phyloP scores from a whole-genome alignment of 495 filamentous ascomycete species.

The Extremus antarcticus region DNA sequence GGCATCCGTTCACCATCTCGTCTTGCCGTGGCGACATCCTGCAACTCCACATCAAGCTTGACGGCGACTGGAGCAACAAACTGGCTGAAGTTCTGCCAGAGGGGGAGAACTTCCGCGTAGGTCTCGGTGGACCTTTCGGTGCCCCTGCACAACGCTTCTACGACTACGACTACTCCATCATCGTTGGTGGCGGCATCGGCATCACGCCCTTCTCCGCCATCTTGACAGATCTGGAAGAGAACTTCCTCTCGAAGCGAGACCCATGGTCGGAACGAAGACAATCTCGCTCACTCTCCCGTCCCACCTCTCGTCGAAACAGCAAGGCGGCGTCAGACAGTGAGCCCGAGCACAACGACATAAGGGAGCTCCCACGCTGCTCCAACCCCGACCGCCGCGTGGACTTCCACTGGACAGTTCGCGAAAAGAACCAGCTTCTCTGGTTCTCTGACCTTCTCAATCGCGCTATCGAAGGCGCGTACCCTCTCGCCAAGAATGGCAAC shows the following conservation, averaged over 20 bases:
- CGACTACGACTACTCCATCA: conserved; percentile 29
- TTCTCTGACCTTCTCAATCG: conserved; percentile 33
- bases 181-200: conserved; percentile 33
- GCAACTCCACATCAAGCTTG: conserved; percentile 28
- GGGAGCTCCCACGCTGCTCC: background rate
- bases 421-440: conserved; percentile 33
- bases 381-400: conserved; percentile 27
- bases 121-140: conserved; percentile 28
- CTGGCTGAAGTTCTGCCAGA: conserved; percentile 7
- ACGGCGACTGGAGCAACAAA: conserved; percentile 27
- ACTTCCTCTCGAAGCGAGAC: conserved; percentile 14
- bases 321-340: background rate
- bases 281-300: conserved; percentile 6
- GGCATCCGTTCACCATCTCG: conserved; percentile 33
- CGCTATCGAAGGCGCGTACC: conserved; percentile 10
- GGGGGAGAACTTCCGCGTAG: conserved; percentile 13
- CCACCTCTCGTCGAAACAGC: background rate
- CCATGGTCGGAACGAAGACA: conserved; percentile 4
- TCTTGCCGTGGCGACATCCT: conserved; percentile 22
- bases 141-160: conserved; percentile 33
- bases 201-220: conserved; percentile 35
- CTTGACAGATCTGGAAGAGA: conserved; percentile 27
- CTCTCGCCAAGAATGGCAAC: conserved; percentile 5
- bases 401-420: conserved; percentile 36
- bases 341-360: too few relatives aligned